A percentile compares a stretch with the other conserved stretches of the same genome.
These are phyloP conservation scores for Podila verticillata DNA, from an alignment of 192 early-diverging fungal genomes.

Conservation along the genomic window DNA sequence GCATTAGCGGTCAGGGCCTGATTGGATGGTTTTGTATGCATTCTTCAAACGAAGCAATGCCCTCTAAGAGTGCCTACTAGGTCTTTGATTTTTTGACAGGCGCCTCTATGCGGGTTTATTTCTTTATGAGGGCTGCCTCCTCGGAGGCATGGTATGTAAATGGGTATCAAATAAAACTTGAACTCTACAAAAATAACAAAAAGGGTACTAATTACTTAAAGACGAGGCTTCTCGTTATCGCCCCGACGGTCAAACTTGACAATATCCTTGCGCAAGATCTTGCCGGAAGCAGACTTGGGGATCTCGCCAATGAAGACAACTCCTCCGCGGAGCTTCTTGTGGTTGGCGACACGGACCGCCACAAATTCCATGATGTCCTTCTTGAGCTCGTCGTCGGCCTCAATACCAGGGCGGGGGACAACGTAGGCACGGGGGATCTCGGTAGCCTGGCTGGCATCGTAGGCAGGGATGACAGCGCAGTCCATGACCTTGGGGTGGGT, in stretches of 20 bases:
- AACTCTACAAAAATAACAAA: no score
- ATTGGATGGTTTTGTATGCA: no score
- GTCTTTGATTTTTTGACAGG: no score
- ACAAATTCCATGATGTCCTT: slow-evolving; percentile 68
- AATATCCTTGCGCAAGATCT: slow-evolving; percentile 82
- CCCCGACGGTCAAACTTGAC: slow-evolving; percentile 46
- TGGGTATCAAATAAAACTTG: no score
- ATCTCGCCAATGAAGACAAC: slow-evolving; percentile 76
- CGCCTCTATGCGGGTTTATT: no score
- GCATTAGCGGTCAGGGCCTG: no score
- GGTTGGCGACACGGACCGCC: slow-evolving; percentile 65
- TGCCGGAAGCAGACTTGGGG: slow-evolving; percentile 85
- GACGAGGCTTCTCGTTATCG: slow-evolving; percentile 2
- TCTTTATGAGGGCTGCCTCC: no score
- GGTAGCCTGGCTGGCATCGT: slow-evolving; percentile 56
- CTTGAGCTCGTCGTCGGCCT: slow-evolving; percentile 43
- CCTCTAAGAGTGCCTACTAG: no score
- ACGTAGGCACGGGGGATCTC: slow-evolving; percentile 88
- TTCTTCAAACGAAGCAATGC: no score
- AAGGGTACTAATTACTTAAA: background rate
- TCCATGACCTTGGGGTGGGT: slow-evolving; percentile 63
- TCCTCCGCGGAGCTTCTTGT: slow-evolving; percentile 86
- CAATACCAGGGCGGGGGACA: slow-evolving; percentile 62
- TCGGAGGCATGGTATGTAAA: no score
- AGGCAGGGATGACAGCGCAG: slow-evolving; percentile 54